Evolutionary conservation across 2,329 filamentous ascomycete species (phyloP), one percentile per base, ranked within the genome.

Genomic region (Macrophomina phaseolina): DNA sequence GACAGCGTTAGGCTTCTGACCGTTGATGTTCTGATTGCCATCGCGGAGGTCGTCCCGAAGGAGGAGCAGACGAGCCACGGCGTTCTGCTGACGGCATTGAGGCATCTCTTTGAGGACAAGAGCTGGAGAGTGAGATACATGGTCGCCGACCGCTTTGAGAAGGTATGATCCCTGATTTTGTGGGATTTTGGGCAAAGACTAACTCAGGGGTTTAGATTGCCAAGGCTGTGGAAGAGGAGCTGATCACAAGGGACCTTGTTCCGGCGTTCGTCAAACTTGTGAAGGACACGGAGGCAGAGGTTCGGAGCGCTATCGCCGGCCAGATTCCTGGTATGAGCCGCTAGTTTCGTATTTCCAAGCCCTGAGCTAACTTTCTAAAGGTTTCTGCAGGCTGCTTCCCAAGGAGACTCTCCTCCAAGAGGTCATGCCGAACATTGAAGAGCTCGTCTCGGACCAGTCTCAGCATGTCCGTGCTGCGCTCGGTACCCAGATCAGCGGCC

Each of bases 81-180:
- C 64, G 93, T 98, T 66, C 83, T 99, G 67, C 85, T 99, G 75
- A 94, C 92, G 61, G 93, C 94, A 53, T 83, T 99, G 75, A 90
- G 95, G 74, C 97, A 89, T 81, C 82, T 99, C 76, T 98, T 99
- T 81, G 95, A 97, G 76, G 95, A 99, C 80, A 99, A 98, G 88
- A 98, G 95, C 83, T 99, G 95, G 95, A 90, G 95, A 76, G 95
- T 99, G 68, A 89, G 95, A 78, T 99, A 98, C 81, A 99, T 99
- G 95, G 95, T 99, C 73, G 95, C 95, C 58, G 95, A 99, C 80
- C 89, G 93, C 78, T 99, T 97, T 76, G 95, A 99, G 81, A 97
- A 98, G 91, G 93, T 93, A 67, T 18, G 12, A 23, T 36, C 5
- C 23, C 42, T n/a, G 38, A 46, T 46, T 42, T 23, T 60, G 40